Percentiles rank a stretch among this genome's conserved stretches.
phyloP scores from a whole-genome alignment of 768 basidiomycete genomes.

The Tubosaeta sp. region DNA sequence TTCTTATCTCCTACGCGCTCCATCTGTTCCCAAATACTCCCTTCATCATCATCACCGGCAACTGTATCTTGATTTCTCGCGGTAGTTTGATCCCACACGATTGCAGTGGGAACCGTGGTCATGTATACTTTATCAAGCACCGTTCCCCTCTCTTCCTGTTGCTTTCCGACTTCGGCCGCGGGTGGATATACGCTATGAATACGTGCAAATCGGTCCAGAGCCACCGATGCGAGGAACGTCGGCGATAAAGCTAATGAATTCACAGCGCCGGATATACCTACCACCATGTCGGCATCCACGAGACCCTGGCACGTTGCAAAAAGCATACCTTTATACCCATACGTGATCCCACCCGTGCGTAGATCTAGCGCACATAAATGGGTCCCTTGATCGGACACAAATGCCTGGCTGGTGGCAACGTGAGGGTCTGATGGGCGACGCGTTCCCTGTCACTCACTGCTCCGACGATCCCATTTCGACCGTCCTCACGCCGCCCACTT shows the following conservation, averaged over 20 bases:
- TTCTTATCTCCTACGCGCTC: conserved; percentile 43
- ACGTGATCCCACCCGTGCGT: conserved; percentile 60
- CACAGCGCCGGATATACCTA: conserved; percentile 70
- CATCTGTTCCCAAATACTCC: conserved; percentile 70
- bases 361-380: conserved; percentile 64
- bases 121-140: conserved; percentile 62
- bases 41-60: conserved; percentile 40
- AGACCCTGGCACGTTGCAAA: not conserved
- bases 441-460: conserved; percentile 45
- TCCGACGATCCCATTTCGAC: conserved; percentile 58
- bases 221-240: conserved; percentile 51
- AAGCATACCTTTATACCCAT: conserved; percentile 60
- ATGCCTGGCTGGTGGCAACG: conserved; percentile 50
- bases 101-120: conserved; percentile 56
- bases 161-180: conserved; percentile 42
- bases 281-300: not conserved
- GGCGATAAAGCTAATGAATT: conserved; percentile 58
- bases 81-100: conserved; percentile 56
- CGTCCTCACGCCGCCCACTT: conserved; percentile 56
- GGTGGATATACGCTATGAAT: conserved; percentile 61
- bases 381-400: conserved; percentile 62
- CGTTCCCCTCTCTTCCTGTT: conserved; percentile 53
- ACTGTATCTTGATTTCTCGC: conserved; percentile 11
- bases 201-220: conserved; percentile 67
- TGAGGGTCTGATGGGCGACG: not conserved